These are phyloP conservation scores for Periconia sp. DNA, from an alignment of 2,329 filamentous ascomycete species.

Conservation along the genomic window DNA sequence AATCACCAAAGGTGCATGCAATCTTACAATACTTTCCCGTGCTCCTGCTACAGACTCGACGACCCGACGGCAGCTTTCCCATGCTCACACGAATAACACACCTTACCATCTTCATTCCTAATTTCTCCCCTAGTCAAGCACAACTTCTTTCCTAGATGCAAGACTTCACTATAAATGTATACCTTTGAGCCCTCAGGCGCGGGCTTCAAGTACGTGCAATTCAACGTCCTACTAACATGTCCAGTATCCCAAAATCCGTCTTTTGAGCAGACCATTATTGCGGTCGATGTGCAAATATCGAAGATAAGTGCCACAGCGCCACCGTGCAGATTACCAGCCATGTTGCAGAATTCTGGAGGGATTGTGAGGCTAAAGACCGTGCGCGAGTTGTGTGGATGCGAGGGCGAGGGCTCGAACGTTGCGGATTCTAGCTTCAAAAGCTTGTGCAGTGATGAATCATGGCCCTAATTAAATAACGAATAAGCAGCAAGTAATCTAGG, in stretches of 20 bases:
- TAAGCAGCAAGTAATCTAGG: no score
- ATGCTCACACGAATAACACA: slow-evolving; percentile 49
- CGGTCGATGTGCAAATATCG: slow-evolving; percentile 58
- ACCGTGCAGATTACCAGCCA: slow-evolving; percentile 58
- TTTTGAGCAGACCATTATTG: slow-evolving; percentile 37
- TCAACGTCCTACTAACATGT: slow-evolving; percentile 40
- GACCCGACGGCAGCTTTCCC: slow-evolving; percentile 38
- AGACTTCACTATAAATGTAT: slow-evolving; percentile 52
- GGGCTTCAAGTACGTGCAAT: slow-evolving; percentile 54
- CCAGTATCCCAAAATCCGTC: slow-evolving; percentile 51
- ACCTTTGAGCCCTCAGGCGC: slow-evolving; percentile 48
- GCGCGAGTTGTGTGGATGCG: slow-evolving; percentile 40
- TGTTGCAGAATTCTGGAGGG: slow-evolving; percentile 53
- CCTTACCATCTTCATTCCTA: slow-evolving; percentile 43
- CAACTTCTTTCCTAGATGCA: slow-evolving; percentile 51
- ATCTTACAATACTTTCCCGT: no score
- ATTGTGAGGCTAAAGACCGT: slow-evolving; percentile 54
- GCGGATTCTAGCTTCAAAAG: slow-evolving; percentile 44
- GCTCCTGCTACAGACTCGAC: slow-evolving; percentile 30
- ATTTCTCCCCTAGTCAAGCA: slow-evolving; percentile 50
- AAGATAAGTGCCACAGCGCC: slow-evolving; percentile 61
- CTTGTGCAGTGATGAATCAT: slow-evolving; percentile 37
- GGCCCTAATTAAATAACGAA: slow-evolving; percentile 29
- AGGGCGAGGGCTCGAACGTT: slow-evolving; percentile 30
- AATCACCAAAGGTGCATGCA: no score